phyloP scores from a whole-genome alignment of 2,329 filamentous ascomycete genomes.

The Sphaerulina populicola region DNA sequence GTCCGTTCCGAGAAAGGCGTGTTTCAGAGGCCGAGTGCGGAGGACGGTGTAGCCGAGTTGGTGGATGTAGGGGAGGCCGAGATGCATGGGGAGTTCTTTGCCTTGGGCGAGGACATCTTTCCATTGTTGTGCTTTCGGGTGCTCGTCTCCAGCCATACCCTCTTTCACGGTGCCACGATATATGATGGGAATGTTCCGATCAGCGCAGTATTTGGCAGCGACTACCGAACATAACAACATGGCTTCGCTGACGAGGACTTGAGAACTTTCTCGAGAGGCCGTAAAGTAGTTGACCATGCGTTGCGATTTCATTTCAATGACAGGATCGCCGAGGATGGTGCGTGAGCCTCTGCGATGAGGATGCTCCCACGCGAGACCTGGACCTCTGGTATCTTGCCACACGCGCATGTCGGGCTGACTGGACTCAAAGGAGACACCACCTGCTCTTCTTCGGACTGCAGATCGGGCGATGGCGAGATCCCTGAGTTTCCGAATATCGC shows the following conservation, averaged over 20 bases:
- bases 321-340: constrained; percentile 38
- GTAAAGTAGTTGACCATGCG: constrained; percentile 32
- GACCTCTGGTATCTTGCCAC: constrained; percentile 28
- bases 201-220: constrained; percentile 46
- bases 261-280: constrained; percentile 8
- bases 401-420: constrained; percentile 31
- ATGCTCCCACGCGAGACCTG: constrained; percentile 37
- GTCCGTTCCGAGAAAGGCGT: constrained; percentile 45
- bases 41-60: constrained; percentile 38
- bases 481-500: constrained; percentile 33
- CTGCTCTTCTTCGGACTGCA: constrained; percentile 31
- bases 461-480: constrained; percentile 31
- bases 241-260: constrained; percentile 37
- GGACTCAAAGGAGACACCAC: constrained; percentile 33
- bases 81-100: constrained; percentile 32
- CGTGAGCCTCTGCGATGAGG: constrained; percentile 35
- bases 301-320: constrained; percentile 34
- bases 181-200: constrained; percentile 45
- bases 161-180: constrained; percentile 37
- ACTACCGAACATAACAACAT: constrained; percentile 51
- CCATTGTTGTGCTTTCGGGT: constrained; percentile 26
- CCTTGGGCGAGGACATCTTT: constrained; percentile 34
- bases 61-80: constrained; percentile 38
- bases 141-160: constrained; percentile 29
- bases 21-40: constrained; percentile 42